phyloP scores from a whole-genome alignment of 345 rosid genomes.

The Brassica rapa region DNA sequence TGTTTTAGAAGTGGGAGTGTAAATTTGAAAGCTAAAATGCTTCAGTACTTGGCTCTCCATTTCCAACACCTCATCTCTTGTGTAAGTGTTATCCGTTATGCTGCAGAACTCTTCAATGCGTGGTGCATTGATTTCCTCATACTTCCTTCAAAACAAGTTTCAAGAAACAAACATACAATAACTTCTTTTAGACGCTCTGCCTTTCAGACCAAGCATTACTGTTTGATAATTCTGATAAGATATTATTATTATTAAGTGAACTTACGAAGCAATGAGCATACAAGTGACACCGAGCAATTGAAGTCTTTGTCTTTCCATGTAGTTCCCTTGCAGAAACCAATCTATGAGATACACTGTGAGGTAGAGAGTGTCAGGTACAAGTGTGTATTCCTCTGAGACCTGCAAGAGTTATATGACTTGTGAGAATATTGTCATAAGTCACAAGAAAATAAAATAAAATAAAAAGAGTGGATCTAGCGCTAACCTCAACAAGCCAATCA shows the following conservation, averaged over 20 bases:
- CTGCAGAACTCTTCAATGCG: conserved; percentile 87
- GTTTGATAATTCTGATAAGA: background rate
- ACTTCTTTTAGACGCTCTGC: conserved; percentile 16
- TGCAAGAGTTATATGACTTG: conserved; percentile 31
- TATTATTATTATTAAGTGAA: conserved; percentile 14
- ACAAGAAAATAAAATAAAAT: too few relatives aligned
- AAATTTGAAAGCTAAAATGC: conserved; percentile 67
- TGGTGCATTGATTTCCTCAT: conserved; percentile 87
- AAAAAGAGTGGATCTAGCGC: background rate
- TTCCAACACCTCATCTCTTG: conserved; percentile 66
- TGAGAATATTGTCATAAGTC: background rate
- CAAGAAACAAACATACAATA: conserved; percentile 4
- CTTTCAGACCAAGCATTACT: conserved; percentile 3
- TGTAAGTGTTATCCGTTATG: conserved; percentile 87
- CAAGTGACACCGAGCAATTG: conserved; percentile 96
- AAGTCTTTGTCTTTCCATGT: conserved; percentile 69
- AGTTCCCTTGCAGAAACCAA: conserved; percentile 70
- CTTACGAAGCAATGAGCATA: conserved; percentile 97
- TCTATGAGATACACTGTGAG: conserved; percentile 83
- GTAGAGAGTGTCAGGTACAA: conserved; percentile 83
- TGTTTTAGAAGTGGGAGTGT: conserved; percentile 72
- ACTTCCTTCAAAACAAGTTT: conserved; percentile 55
- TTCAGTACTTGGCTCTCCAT: conserved; percentile 76
- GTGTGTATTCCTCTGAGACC: conserved; percentile 91
- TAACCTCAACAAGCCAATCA: conserved; percentile 99